These are phyloP conservation scores for Solanum megistacrolobum DNA, from an alignment of 257 asterid genomes.

Conservation along the genomic window DNA sequence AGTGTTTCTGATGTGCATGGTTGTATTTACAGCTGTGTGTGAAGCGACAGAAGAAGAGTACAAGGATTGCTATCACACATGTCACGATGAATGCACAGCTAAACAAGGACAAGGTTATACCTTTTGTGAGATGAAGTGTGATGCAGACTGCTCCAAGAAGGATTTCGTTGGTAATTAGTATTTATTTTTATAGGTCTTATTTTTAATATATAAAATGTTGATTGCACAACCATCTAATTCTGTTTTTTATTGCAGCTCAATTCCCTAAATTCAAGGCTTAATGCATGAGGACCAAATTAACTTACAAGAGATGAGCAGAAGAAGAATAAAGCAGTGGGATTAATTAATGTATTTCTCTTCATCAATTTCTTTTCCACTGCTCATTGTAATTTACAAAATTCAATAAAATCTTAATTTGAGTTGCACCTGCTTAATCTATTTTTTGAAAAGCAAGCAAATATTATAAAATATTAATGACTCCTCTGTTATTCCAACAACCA, in stretches of 20 bases:
- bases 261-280: constrained; percentile 1
- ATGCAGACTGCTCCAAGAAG: neutral
- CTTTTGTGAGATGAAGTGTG: constrained; percentile 16
- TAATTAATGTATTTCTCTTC: neutral
- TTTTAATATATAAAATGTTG: no score
- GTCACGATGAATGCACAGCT: constrained; percentile 1
- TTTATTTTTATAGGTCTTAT: no score
- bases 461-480: neutral
- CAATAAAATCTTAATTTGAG: neutral
- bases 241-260: neutral
- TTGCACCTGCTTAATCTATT: neutral
- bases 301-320: neutral
- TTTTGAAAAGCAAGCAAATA: neutral
- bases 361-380: neutral
- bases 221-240: neutral
- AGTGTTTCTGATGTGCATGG: constrained; percentile 9
- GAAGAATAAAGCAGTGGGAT: neutral
- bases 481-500: neutral
- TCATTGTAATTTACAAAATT: neutral
- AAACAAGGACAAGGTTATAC: constrained; percentile 2
- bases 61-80: constrained; percentile 6
- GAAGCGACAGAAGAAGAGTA: neutral
- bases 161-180: constrained; percentile 1
- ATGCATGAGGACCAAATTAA: neutral
- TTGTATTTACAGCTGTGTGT: constrained; percentile 6